Base-by-base conservation (phyloP, 345 rosid species). In the Chamaenerion angustifolium region DNA sequence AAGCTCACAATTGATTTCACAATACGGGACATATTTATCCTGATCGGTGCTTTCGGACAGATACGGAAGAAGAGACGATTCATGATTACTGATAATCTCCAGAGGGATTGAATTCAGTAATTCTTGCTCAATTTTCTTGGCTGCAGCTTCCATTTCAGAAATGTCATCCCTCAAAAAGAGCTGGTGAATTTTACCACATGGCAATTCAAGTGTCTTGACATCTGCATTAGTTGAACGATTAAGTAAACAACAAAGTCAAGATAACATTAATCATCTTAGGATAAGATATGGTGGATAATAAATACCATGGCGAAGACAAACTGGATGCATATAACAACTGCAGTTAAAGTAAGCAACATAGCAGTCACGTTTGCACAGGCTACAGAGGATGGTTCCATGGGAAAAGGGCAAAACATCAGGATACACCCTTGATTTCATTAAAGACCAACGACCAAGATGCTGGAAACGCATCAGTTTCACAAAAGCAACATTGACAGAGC, bases 111-210 rank as follows among this genome's bases (percentile, higher is more conserved):
- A 75, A 62, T 73, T 62, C 16, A 54, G 44, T 27, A 76, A 41
- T 44, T 80, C 82, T 69, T 64, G 73, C 78, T 88, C 96, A 68
- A 88, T 82, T 55, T 64, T 76, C 62, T 61, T 73, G 31, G 99
- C 96, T 49, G 82, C 95, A 62, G 82, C 83, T 73, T 93, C 99
- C 88, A 93, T 46, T 55, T 56, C 74, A 51, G 65, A 60, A 43
- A 82, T 63, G 65, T 79, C 75, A 48, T 82, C 83, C 69, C 99
- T 88, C 72, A 93, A 64, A 73, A 71, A 85, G 40, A 93, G 79
- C 12, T 70, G 74, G 18, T 21, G 69, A 25, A 62, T 70, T 50
- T 65, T 70, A 66, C 99, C 96, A 57, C 99, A 88, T 6, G 95
- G 66, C 15, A 72, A 75, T 63, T 74, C 75, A 53, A 82, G 76